These are phyloP conservation scores for Cymbidium sinense DNA, from an alignment of 106 monocot species.

Conservation along the genomic window DNA sequence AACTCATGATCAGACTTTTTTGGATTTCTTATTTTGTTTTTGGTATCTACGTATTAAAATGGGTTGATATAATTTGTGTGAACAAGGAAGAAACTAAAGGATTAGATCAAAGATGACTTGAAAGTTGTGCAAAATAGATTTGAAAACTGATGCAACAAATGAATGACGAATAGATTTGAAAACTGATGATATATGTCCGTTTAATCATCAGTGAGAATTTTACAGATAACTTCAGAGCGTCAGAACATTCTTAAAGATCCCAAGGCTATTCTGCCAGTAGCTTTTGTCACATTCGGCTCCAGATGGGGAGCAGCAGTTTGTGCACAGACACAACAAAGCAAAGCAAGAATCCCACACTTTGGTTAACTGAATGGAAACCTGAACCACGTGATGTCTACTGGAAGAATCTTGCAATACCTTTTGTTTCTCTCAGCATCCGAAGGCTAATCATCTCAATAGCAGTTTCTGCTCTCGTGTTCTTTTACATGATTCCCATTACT, in stretches of 20 bases:
- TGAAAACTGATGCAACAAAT: too few species aligned
- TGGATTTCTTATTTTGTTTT: neutral
- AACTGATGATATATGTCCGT: neutral
- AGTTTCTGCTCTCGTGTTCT: conserved; percentile 67
- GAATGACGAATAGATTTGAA: neutral
- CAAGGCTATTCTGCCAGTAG: conserved; percentile 62
- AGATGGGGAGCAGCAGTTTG: conserved; percentile 96
- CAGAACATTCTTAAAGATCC: conserved; percentile 66
- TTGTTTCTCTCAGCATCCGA: conserved; percentile 72
- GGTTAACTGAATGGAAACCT: conserved; percentile 93
- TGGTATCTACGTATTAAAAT: neutral
- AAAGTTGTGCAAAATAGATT: too few species aligned
- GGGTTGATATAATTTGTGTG: too few species aligned
- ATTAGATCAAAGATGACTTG: too few species aligned
- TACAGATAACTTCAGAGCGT: conserved; percentile 65
- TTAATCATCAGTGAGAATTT: neutral
- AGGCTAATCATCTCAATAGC: conserved; percentile 53
- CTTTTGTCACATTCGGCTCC: conserved; percentile 87
- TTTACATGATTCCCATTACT: conserved; percentile 93
- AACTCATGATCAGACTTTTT: too few species aligned
- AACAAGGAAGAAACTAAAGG: too few species aligned
- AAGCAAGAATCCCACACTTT: conserved; percentile 76
- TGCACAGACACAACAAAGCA: conserved; percentile 92
- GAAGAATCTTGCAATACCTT: conserved; percentile 86
- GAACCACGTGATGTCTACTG: conserved; percentile 90